phyloP scores from a whole-genome alignment of 1,139 yeast species.

The Scheffersomyces quercinus region DNA sequence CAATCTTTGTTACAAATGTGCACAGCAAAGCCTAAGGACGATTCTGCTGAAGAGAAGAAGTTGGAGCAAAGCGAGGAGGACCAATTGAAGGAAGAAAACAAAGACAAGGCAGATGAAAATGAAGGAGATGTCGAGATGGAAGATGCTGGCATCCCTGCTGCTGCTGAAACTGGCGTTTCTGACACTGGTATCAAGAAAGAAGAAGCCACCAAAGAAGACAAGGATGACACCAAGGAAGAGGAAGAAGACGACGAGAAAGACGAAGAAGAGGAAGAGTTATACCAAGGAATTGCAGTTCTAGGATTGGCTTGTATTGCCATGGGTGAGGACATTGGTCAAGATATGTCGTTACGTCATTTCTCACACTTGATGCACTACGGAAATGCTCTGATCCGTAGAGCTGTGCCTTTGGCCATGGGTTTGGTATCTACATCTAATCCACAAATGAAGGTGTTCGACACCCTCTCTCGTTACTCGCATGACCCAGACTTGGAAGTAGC shows the following conservation, averaged over 20 bases:
- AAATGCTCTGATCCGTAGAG: constrained; percentile 84
- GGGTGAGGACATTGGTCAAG: constrained; percentile 98
- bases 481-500: constrained; percentile 95
- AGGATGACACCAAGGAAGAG: constrained; percentile 27
- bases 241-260: constrained; percentile 28
- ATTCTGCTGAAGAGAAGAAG: constrained; percentile 34
- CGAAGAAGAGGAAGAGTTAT: constrained; percentile 60
- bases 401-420: constrained; percentile 98
- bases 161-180: constrained; percentile 16
- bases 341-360: constrained; percentile 95
- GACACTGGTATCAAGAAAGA: constrained; percentile 13
- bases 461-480: constrained; percentile 93
- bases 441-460: constrained; percentile 96
- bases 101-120: constrained; percentile 10
- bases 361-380: constrained; percentile 99
- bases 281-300: constrained; percentile 87
- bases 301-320: constrained; percentile 94
- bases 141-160: constrained; percentile 30
- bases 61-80: constrained; percentile 42
- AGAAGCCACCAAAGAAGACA: constrained; percentile 25
- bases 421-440: constrained; percentile 91
- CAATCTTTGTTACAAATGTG: constrained; percentile 90
- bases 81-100: constrained; percentile 19
- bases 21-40: constrained; percentile 56
- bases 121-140: constrained; percentile 23